Evolutionary conservation across 371 early-diverging fungal genomes (phyloP), one percentile per base, ranked within the genome.

Genomic region (Synchytrium microbalum): DNA sequence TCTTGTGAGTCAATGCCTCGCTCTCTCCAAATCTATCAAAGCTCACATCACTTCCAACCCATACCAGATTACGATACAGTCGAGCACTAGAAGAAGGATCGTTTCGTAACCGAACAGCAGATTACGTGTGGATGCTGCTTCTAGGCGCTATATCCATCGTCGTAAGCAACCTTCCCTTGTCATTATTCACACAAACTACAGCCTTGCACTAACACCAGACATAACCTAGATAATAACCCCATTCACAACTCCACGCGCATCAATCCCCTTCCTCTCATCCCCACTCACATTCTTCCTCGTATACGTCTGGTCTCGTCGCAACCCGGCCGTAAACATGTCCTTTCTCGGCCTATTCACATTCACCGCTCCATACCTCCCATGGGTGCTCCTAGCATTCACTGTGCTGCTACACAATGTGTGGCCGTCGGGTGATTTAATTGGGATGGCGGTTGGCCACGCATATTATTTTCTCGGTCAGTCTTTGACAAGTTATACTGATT

Each of bases 271-370:
- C 73, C 75, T 96, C 64, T 90, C 89, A 1, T 82, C 89, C 5
- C 82, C 94, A 8, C 77, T 98, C 29, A 87, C 91, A 1, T 90
- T 90, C 68, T 84, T 91, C 46, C 75, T 98, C 69, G 91, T 92
- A 0, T 98, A 98, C 70, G 79, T 98, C 32, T 98, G 98, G 98
- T 87, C 95, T 30, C 82, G 97, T 46, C 84, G 92, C 54, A 93
- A 96, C 73, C 92, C 95, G 5, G 82, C 84, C 64, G 77, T 92
- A 33, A 82, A 86, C 61, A 74, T 98, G 61, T 90, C 85, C 65
- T 92, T 96, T 63, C 74, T 96, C 59, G 96, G 96, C 19, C 67
- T 96, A 27, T 80, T 96, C 63, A 89, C 81, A 3, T 92, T 95
- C 61, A 80, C 82, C n/a, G 98, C 98, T 3, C 91, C 96, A 1